Evolutionary conservation across 2,329 filamentous ascomycete species (phyloP), one percentile per base, ranked within the genome.

Genomic region (Chaetomium globosum): DNA sequence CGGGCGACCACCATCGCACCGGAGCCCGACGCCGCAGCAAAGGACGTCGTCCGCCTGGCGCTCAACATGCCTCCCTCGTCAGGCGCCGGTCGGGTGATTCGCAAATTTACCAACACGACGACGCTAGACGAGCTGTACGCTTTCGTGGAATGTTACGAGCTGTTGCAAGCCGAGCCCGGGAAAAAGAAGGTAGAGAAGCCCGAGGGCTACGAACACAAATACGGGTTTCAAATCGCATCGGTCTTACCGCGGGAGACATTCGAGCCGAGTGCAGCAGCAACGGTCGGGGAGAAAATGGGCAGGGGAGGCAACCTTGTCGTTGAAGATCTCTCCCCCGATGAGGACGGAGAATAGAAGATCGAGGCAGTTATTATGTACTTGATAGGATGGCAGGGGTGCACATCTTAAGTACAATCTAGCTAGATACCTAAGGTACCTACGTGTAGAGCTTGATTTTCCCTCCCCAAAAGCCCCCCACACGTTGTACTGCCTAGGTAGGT

Each of bases 101-200:
- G 94, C 51, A 86, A 85, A 58, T 98, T 99, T 75, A 77, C 81
- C 0, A 81, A 83, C 1, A 81, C 86, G n/a, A 86, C 90, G 0
- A 82, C 85, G 2, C 80, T 98, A 46, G 94, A 98, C 75, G 93
- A 97, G 73, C 79, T 99, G 6, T 98, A 98, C 76, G 95, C 94
- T 0, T 97, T 96, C 78, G 93, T 98, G 2, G 95, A 99, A 74
- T 98, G 94, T 78, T 89, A 93, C 75, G 88, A 92, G 60, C 71
- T 89, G 6, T 71, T 93, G 3, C 77, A 83, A 43, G 77, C 76
- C 68, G 65, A 71, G 7, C 68, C 68, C 4, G 72, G 71, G 4
- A 75, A 77, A 19, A 75, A 79, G 36, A 77, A 75, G 23, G 75
- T 76, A 1, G 73, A 78, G 4, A 77, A 86, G 71, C 92, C 92